phyloP scores from a whole-genome alignment of 2,329 filamentous ascomycete genomes.

The Neonectria sp. region DNA sequence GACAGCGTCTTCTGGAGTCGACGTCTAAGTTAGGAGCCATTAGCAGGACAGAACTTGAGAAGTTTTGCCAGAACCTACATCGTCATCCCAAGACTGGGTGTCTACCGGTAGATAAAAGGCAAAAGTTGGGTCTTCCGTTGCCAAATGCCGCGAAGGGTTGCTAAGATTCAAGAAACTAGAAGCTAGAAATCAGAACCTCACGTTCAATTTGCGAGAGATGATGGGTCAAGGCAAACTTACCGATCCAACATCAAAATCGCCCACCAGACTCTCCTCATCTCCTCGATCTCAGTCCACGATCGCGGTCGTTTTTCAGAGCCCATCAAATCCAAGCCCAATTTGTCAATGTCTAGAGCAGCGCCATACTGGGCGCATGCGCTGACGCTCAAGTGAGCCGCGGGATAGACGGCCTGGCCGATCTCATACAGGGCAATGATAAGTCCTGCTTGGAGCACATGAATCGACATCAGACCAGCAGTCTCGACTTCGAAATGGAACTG shows the following conservation, averaged over 20 bases:
- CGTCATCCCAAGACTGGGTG: constrained; percentile 13
- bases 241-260: constrained; percentile 28
- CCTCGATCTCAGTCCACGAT: constrained; percentile 32
- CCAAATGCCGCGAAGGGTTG: constrained; percentile 18
- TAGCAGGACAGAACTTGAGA: no score
- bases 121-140: constrained; percentile 16
- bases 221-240: constrained; percentile 6
- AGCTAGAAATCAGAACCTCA: not conserved
- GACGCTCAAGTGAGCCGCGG: constrained; percentile 35
- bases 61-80: not conserved
- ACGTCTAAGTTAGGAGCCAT: not conserved
- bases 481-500: constrained; percentile 16
- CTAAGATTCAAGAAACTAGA: constrained; percentile 20
- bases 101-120: constrained; percentile 24
- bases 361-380: constrained; percentile 33
- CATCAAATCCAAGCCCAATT: constrained; percentile 11
- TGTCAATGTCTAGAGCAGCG: constrained; percentile 27
- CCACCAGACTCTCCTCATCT: constrained; percentile 37
- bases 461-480: constrained; percentile 10
- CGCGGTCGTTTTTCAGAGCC: not conserved
- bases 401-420: constrained; percentile 33
- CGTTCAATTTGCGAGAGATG: no score
- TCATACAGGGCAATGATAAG: constrained; percentile 34
- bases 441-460: constrained; percentile 35
- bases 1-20: constrained; percentile 5